Evolutionary conservation across 495 filamentous ascomycete species (phyloP).

Genomic region (Podospora comata): DNA sequence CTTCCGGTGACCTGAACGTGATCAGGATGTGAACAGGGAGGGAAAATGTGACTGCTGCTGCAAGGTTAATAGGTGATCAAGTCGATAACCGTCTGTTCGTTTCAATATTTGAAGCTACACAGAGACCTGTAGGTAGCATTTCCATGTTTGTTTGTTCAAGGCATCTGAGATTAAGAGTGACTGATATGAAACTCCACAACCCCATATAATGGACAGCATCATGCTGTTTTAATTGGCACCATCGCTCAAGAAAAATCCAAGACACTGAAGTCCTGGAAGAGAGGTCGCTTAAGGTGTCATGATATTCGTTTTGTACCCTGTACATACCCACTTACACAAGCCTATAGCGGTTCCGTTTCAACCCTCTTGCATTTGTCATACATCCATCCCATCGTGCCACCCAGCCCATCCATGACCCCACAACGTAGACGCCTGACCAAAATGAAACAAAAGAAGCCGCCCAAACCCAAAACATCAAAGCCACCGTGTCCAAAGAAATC

Average conservation of each 20-base stretch:
- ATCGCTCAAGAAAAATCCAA: background rate
- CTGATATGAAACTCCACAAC: too few species aligned
- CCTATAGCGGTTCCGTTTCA: background rate
- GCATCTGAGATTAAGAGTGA: too few species aligned
- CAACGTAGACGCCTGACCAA: background rate
- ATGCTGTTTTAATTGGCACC: too few species aligned
- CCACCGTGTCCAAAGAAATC: conserved; percentile 7
- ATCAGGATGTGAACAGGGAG: background rate
- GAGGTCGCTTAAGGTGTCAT: background rate
- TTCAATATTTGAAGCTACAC: too few species aligned
- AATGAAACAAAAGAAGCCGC: background rate
- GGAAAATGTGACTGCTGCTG: too few species aligned
- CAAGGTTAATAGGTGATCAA: too few species aligned
- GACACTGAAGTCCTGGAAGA: background rate
- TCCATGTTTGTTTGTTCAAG: too few species aligned
- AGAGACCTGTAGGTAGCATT: too few species aligned
- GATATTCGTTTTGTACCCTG: background rate
- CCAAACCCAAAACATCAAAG: background rate
- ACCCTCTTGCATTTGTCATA: background rate
- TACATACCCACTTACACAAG: background rate
- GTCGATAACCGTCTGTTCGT: too few species aligned
- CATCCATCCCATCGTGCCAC: background rate
- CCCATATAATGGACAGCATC: too few species aligned
- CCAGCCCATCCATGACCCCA: background rate
- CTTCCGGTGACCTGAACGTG: background rate